Evolutionary conservation across 257 asterid species (phyloP), one percentile per base, ranked within the genome.

Genomic region (Nicotiana otophora): DNA sequence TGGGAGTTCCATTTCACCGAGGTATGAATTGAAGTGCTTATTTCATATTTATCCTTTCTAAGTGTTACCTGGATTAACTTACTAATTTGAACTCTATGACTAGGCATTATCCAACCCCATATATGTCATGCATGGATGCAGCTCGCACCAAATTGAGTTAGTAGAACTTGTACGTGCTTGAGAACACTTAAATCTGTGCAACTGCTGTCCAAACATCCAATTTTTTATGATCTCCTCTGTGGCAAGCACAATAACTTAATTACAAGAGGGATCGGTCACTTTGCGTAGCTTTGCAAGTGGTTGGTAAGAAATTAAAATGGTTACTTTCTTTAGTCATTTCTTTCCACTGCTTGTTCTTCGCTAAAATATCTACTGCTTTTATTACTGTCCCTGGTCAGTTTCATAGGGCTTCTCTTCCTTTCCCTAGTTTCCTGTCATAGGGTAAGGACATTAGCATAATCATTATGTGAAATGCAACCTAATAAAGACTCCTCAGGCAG

Each of bases 1-100:
- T 95, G 98, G 98, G 91, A 90, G 58, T 95, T 92, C 82, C 97
- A 87, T 82, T 95, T 90, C 77, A 90, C 88, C 30, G 88, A 92
- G 97, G 97, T 94, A 84, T n/a, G 84, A 51, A 31, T 34, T 15
- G 34, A 46, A 14, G n/a, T 84, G 15, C 26, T 12, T 55, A 6
- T 68, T 9, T 46, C 17, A 65, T 57, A 10, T n/a, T 48, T 74
- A 15, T 62, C 9, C 57, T 60, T 79, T 36, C 67, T 0, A 39
- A 60, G 68, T 74, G 0, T 60, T 42, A 26, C 58, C 34, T 57
- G 30, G 72, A 36, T 57, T 61, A n/a, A 36, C 68, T 46, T 23
- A 7, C 61, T 55, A 74, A 4, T 7, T 74, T 26, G 42, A 74
- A 79, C 42, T 79, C 39, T 42, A 74, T 26, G 62, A 23, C 58